phyloP scores from a whole-genome alignment of 2,329 filamentous ascomycete species.

The Penicillium sp. region DNA sequence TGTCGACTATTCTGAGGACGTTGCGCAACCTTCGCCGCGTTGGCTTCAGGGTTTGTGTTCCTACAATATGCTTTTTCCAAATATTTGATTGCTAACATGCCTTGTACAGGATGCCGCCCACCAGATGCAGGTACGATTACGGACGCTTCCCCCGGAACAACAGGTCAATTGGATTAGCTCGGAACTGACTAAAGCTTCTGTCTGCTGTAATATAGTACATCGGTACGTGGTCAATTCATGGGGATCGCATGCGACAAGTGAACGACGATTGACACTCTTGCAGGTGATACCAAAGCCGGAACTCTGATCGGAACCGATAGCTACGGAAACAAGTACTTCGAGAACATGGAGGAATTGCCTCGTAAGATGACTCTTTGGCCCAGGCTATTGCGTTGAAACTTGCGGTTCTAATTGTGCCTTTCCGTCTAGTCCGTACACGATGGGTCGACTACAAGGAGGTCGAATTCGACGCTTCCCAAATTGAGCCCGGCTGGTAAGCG shows the following conservation, averaged over 20 bases:
- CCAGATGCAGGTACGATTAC: conserved; percentile 76
- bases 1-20: conserved; percentile 90
- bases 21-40: conserved; percentile 82
- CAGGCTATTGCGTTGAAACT: not conserved
- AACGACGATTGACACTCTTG: conserved; percentile 27
- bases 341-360: conserved; percentile 92
- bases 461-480: conserved; percentile 64
- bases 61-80: conserved; percentile 12
- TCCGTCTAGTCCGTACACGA: conserved; percentile 73
- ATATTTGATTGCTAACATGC: conserved; percentile 37
- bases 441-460: conserved; percentile 96
- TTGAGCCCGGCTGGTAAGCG: conserved; percentile 81
- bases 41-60: conserved; percentile 72
- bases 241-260: not conserved
- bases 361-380: conserved; percentile 53
- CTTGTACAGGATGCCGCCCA: conserved; percentile 74
- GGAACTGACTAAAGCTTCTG: conserved; percentile 23
- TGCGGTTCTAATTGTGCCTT: conserved; percentile 17
- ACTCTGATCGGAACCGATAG: conserved; percentile 79
- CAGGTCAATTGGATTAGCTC: conserved; percentile 8
- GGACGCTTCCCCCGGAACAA: conserved; percentile 11
- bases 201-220: conserved; percentile 39
- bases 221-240: conserved; percentile 32
- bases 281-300: conserved; percentile 96
- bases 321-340: conserved; percentile 96